Conservation (phyloP, 306 rosid genomes). For the Neltuma alba region DNA sequence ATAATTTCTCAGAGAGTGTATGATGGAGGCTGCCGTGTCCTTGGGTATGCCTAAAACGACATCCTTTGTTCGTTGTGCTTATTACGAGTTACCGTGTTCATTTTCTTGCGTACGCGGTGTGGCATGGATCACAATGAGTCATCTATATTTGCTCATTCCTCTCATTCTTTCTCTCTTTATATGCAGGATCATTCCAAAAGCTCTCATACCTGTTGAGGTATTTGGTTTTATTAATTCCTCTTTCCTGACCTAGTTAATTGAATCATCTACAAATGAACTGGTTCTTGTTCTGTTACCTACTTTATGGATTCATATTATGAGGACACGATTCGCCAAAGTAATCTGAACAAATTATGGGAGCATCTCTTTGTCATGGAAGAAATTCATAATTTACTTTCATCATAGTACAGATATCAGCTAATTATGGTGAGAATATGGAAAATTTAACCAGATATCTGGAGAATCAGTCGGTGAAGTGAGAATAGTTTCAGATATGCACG, state of each 20-base stretch:
- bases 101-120: background rate
- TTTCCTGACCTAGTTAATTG: background rate
- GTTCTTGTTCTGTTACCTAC: conserved; percentile 22
- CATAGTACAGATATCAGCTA: conserved; percentile 13
- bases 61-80: background rate
- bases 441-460: conserved; percentile 62
- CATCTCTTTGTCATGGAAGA: background rate
- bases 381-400: conserved; percentile 1
- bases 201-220: conserved; percentile 90
- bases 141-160: background rate
- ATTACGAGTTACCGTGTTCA: background rate
- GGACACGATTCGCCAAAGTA: background rate
- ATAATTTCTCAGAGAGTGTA: conserved; percentile 72
- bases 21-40: conserved; percentile 87
- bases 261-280: background rate
- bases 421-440: conserved; percentile 9
- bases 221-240: background rate
- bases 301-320: conserved; percentile 11
- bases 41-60: conserved; percentile 59
- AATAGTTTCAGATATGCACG: conserved; percentile 71
- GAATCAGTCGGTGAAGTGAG: conserved; percentile 65
- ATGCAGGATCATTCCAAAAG: conserved; percentile 86
- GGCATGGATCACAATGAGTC: conserved; percentile 34
- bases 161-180: background rate
- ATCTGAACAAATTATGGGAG: conserved; percentile 6